Base-by-base conservation (phyloP, 176 grass and related monocot species). In the Canna indica region DNA sequence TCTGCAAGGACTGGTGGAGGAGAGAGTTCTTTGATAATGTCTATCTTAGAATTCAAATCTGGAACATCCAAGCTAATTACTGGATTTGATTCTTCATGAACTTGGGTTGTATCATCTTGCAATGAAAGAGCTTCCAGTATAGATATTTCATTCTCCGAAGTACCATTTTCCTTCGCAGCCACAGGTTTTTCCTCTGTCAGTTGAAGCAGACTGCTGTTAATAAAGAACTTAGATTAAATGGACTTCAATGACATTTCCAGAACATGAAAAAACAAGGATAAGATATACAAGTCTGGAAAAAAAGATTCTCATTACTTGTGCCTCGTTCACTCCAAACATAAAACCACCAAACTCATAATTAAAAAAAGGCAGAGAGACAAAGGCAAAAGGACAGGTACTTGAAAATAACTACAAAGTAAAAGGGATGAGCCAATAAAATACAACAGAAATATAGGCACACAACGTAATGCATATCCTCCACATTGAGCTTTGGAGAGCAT, bases 1-100 rank as follows among this genome's bases (percentile, higher is more conserved):
- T 86, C 84, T 15, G 79, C 79, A 52, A 78, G 79, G 22, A 86
- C 75, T 29, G 84, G 84, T 32, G 84, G 79, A 65, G 84, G 84
- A 76, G 39, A 74, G 53, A 75, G 84, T 44, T 86, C 84, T 78
- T 73, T 82, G 65, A 28, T 66, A 34, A 86, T 86, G 46, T 86
- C 84, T 31, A 86, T 64, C 50, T 71, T 82, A 53, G 75, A 59
- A 45, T 64, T 64, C 68, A 75, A 46, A 71, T 81, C 84, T 75
- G 68, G 25, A 64, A 45, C 67, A 15, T 68, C 73, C 32, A 71
- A 61, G 13, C 36, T 75, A 58, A 64, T 68, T 42, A 75, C 67
- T 66, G 73, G 64, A 74, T 31, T 31, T 72, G 67, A 50, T 59
- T 80, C 52, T 48, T 71, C 61, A 48, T 18, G 30, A 28, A 18